Base-by-base conservation (phyloP, 2,329 filamentous ascomycete species). In the Penicillium sp. region DNA sequence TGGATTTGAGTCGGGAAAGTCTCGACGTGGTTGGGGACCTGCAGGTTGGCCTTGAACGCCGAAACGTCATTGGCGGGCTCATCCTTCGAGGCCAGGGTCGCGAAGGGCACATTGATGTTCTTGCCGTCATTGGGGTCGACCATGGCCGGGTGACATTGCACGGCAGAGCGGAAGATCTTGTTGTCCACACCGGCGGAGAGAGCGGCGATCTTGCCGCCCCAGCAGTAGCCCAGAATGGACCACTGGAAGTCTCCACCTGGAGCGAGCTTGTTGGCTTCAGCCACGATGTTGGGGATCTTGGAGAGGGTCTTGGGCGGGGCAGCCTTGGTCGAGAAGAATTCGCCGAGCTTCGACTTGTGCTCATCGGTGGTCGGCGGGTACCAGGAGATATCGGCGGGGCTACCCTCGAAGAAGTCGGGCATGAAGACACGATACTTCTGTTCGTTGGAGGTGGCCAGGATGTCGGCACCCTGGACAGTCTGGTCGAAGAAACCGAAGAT, bases 361-460 rank as follows among this genome's bases (percentile, higher is more conserved):
- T 80, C 77, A 27, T 77, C 67, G 44, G 66, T 79, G 56, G 77
- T 68, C 11, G 76, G 76, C 0, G 76, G 76, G 58, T 76, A 79
- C 74, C 75, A 79, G 35, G 66, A 68, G 52, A 80, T 76, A 50
- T 76, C 73, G 43, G 72, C 77, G 23, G 85, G 83, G 49, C 77
- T 73, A 60, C 85, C 88, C 43, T 84, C 76, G 70, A 95, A 94
- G 74, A 85, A 90, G 68, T 95, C 89, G 17, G 89, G 89, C 47
- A 95, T 89, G 67, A 89, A 88, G 51, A 95, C 85, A 52, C 80
- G 80, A 71, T 93, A 92, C 57, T 84, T 78, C 42, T 71, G 61
- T 69, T 76, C 65, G 73, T 81, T 71, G 22, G 71, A 67, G 50
- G 67, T 64, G 17, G 77, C 74, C 28, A 80, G 72, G 52, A 80